These are phyloP conservation scores for Thalia dealbata DNA, from an alignment of 176 grass and related monocot genomes.

Conservation along the genomic window DNA sequence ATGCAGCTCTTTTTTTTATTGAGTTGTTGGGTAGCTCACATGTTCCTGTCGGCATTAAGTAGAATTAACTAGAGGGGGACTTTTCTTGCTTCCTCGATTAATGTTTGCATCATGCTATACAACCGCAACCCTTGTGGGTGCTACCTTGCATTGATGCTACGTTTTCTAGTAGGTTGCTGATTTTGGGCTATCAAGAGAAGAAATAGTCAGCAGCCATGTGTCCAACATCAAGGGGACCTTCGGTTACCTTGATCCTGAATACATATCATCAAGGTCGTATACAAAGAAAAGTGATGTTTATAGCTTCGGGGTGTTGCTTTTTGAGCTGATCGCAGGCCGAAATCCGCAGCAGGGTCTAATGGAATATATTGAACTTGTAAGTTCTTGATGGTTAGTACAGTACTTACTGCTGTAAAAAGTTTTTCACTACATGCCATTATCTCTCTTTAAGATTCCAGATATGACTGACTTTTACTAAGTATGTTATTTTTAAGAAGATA, in stretches of 20 bases:
- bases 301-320: slow-evolving; percentile 83
- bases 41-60: background rate
- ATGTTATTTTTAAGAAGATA: too few relatives aligned
- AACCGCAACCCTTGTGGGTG: background rate
- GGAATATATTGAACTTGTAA: slow-evolving; percentile 97
- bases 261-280: slow-evolving; percentile 71
- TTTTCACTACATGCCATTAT: background rate
- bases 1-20: background rate
- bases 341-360: slow-evolving; percentile 97
- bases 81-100: background rate
- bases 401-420: background rate
- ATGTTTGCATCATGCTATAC: background rate
- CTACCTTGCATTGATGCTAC: background rate
- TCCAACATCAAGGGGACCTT: slow-evolving; percentile 73
- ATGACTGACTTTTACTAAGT: too few relatives aligned
- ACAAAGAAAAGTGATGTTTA: slow-evolving; percentile 99
- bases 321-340: slow-evolving; percentile 80
- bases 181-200: slow-evolving; percentile 93
- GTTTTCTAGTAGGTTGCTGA: slow-evolving; percentile 58
- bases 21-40: background rate
- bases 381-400: background rate
- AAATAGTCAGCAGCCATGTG: slow-evolving; percentile 51
- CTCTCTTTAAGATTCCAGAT: background rate
- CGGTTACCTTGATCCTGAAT: slow-evolving; percentile 91
- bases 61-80: background rate